Evolutionary conservation across 2,329 filamentous ascomycete genomes (phyloP).

Genomic region (Geosmithia morbida): DNA sequence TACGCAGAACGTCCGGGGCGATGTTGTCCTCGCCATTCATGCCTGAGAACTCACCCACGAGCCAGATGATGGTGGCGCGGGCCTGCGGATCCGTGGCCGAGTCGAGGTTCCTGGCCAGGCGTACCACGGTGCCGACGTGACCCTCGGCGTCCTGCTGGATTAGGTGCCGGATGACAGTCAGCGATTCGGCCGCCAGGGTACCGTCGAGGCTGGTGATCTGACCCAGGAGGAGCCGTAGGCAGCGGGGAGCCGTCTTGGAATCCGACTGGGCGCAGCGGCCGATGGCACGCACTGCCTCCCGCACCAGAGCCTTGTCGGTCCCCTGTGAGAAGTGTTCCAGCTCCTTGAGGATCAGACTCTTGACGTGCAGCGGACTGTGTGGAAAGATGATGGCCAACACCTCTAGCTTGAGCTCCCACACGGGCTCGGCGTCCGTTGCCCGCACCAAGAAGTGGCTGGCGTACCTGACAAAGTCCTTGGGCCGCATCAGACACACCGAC

Average conservation of each 20-base stretch:
- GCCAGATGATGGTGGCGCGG: conserved; percentile 89
- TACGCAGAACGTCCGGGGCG: conserved; percentile 79
- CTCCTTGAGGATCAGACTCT: conserved; percentile 80
- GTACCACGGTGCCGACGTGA: conserved; percentile 74
- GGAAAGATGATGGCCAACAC: conserved; percentile 84
- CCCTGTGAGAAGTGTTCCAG: conserved; percentile 82
- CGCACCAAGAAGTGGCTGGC: conserved; percentile 81
- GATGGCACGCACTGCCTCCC: conserved; percentile 83
- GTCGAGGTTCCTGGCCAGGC: conserved; percentile 82
- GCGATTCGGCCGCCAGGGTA: conserved; percentile 75
- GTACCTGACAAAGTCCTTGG: conserved; percentile 74
- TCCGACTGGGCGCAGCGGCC: conserved; percentile 82
- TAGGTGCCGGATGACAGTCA: conserved; percentile 89
- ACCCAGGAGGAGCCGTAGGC: conserved; percentile 66
- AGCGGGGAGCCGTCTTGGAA: conserved; percentile 55
- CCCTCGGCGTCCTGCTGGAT: conserved; percentile 79
- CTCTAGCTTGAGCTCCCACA: conserved; percentile 89
- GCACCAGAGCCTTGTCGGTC: conserved; percentile 60
- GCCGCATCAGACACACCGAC: conserved; percentile 66
- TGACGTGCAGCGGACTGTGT: conserved; percentile 57
- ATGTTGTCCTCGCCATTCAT: conserved; percentile 73
- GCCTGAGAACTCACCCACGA: conserved; percentile 87
- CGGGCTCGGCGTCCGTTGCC: conserved; percentile 60
- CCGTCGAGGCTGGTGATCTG: conserved; percentile 84
- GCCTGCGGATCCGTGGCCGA: conserved; percentile 77